Base-by-base conservation (phyloP, 2,329 filamentous ascomycete genomes). In the Dendrostoma leiphaemia region DNA sequence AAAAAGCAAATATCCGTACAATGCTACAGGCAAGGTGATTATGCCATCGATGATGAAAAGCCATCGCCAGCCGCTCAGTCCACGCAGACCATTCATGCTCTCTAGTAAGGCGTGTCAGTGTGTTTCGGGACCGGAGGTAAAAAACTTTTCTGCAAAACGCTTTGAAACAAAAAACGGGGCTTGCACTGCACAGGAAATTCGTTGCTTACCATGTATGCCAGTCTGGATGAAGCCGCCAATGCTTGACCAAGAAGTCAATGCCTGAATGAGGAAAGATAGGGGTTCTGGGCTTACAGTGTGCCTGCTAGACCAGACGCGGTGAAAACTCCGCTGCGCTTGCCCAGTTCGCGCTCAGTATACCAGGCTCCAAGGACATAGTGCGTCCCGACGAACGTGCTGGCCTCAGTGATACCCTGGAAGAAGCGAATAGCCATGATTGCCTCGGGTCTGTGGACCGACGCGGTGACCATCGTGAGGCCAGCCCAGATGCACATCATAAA, bases 401-500 rank as follows among this genome's bases (percentile, higher is more conserved):
- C 74, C 64, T 85, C 82, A 37, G 76, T 75, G 19, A 84, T 69
- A 8, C 79, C 82, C 61, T 77, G 74, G 62, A 80, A 77, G 67
- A 80, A 79, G 4, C 82, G 77, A 59, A 85, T 82, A 1, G 75
- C 81, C 77, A 84, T 84, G 62, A 86, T 82, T 41, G 77, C 67
- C 56, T 75, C 69, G 0, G 81, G 79, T 4, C 70, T 73, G 7
- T 79, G 74, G 0, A 71, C 75, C 3, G 76, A 73, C 1, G 80
- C 82, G 1, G 81, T 84, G 32, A 76, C 70, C 80, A 87, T 85
- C 2, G 85, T 88, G 24, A 89, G 67, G 0, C 74, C 71, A 2
- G 80, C 84, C 86, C 85, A 89, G 53, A 82, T 63, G 19, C 85
- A 53, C 78, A 86, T 85, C 76, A 84, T 85, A 26, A 72, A 62